These are phyloP conservation scores for Westerdykella aurantiaca DNA, from an alignment of 2,329 filamentous ascomycete genomes.

Conservation along the genomic window DNA sequence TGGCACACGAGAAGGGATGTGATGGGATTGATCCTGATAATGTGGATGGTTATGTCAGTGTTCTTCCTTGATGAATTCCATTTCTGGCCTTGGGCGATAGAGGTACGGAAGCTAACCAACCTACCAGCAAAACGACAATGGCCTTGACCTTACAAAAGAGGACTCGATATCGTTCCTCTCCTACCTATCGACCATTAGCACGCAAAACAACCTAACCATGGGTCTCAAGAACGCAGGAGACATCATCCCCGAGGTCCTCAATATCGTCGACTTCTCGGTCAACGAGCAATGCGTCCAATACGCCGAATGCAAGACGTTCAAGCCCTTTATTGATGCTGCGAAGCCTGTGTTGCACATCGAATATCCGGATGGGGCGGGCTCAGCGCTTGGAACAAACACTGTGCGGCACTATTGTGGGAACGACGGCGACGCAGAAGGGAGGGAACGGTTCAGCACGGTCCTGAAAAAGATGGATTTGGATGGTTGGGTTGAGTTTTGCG, in stretches of 20 bases:
- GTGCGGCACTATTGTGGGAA: slow-evolving; percentile 40
- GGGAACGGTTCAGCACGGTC: slow-evolving; percentile 55
- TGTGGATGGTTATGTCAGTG: slow-evolving; percentile 57
- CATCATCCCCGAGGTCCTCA: slow-evolving; percentile 51
- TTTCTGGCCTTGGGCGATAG: background rate
- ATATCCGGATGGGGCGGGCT: slow-evolving; percentile 52
- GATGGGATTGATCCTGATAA: slow-evolving; percentile 68
- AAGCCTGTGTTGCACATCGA: slow-evolving; percentile 72
- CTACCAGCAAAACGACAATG: slow-evolving; percentile 52
- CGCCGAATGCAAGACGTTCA: slow-evolving; percentile 54
- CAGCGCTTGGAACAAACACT: slow-evolving; percentile 26
- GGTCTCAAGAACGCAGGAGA: slow-evolving; percentile 64
- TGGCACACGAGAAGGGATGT: slow-evolving; percentile 58
- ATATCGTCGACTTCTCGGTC: slow-evolving; percentile 58
- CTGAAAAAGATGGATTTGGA: slow-evolving; percentile 61
- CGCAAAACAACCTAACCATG: slow-evolving; percentile 51
- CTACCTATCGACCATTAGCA: slow-evolving; percentile 55
- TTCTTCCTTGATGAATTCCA: background rate
- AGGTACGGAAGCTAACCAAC: too few species aligned
- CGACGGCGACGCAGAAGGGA: slow-evolving; percentile 33
- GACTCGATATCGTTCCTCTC: slow-evolving; percentile 56
- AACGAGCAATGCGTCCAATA: slow-evolving; percentile 64
- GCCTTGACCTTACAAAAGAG: slow-evolving; percentile 51
- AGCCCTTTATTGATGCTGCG: slow-evolving; percentile 51
- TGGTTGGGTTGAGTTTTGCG: slow-evolving; percentile 57